A percentile compares a stretch with the other conserved stretches of the same genome.
These are phyloP conservation scores for Artomyces pyxidatus DNA, from an alignment of 768 basidiomycete species.

Conservation along the genomic window DNA sequence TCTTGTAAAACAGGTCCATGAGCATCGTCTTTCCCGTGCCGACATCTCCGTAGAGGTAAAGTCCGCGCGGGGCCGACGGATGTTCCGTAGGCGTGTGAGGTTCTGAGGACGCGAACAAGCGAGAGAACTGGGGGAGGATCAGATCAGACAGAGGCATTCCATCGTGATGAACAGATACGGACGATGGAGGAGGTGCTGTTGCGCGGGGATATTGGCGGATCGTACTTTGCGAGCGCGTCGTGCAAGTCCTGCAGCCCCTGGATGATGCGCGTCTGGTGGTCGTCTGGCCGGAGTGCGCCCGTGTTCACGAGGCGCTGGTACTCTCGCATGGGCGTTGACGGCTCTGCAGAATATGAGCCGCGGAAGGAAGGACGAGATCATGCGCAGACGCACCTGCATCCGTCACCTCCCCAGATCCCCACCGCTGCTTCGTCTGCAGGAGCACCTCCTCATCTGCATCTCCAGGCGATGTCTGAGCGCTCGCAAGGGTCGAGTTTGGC, in stretches of 20 bases:
- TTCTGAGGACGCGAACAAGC: conserved; percentile 6
- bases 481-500: conserved; percentile 7
- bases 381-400: background rate
- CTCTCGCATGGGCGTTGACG: conserved; percentile 25
- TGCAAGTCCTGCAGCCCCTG: conserved; percentile 75
- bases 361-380: background rate
- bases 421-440: background rate
- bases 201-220: conserved; percentile 53
- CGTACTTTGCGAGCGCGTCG: conserved; percentile 58
- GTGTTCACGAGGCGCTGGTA: conserved; percentile 41
- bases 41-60: conserved; percentile 95
- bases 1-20: conserved; percentile 94
- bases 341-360: too few species aligned
- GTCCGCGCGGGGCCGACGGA: conserved; percentile 44
- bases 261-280: conserved; percentile 80
- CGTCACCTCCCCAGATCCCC: background rate
- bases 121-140: conserved; percentile 3
- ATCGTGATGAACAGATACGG: conserved; percentile 8
- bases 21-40: conserved; percentile 99
- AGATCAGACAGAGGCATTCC: background rate
- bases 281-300: conserved; percentile 62
- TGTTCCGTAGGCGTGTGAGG: conserved; percentile 14
- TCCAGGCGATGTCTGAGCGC: background rate
- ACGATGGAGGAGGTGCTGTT: conserved; percentile 26
- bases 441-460: background rate